Base-by-base conservation (phyloP, 768 basidiomycete genomes). In the Phaeolepiota aurea region DNA sequence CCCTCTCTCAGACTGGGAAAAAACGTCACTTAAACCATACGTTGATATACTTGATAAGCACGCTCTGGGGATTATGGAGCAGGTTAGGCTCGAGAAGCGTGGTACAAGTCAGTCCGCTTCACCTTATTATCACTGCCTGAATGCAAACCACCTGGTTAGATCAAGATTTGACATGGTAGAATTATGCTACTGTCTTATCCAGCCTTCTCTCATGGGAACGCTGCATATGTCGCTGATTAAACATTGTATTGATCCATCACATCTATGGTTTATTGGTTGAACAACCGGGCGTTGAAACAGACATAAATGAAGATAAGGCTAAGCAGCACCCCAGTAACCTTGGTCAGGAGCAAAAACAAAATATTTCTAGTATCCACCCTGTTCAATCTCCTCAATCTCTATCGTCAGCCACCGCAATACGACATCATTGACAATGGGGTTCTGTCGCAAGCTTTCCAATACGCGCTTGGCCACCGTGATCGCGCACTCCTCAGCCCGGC, bases 21-120 rank as follows among this genome's bases (percentile, higher is more conserved):
- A 76, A 42, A 98, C 96, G 12, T 87, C 87, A 3, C 61, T 99
- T 44, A 86, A 78, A 54, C 84, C 84, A 15, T 98, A 93, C 51
- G 79, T 99, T 31, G 85, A 93, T 33, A 76, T 96, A 67, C 61
- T 98, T 48, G 87, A 98, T 44, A 72, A 71, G 53, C 89, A 98
- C 56, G 73, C 68, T 11, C 43, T 56, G 23, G 53, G 55, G 20
- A 56, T 84, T 20, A 76, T 82, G 76, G 68, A 73, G n/a, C 72
- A 76, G 45, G 67, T 69, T 34, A 59, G 77, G 47, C 64, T 53
- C 43, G 63, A 60, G 32, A 79, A 74, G 53, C 66, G 71, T 28
- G 69, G 63, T 33, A 54, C 58, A 57, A 68, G 66, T 66, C 38
- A 38, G 54, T 51, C 16, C n/a, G n/a, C n/a, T n/a, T n/a, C n/a